Base-by-base conservation (phyloP, 73 alveolate species). In the Paramecium biaurelia region DNA sequence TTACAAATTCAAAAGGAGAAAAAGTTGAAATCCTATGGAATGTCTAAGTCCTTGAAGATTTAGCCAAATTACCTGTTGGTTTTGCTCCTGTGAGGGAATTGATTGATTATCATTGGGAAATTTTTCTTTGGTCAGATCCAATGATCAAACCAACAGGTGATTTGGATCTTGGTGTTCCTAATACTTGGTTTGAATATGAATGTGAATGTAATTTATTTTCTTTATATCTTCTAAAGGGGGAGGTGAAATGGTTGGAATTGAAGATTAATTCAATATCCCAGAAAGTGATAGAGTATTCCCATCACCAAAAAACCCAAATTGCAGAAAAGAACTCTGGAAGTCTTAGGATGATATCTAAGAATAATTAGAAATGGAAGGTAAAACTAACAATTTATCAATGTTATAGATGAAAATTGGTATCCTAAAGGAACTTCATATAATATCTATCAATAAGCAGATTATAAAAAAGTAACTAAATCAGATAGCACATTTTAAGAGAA, bases 101-200 rank as follows among this genome's bases (percentile, higher is more conserved):
- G 92, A 95, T 92, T 43, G 98, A 96, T 59, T 94, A 96, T 92
- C 99, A 97, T 49, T 96, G 99, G 99, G 99, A 96, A 96, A 96
- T 97, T 26, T 96, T 95, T 90, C 95, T 98, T 30, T 93, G 96
- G 93, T 98, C 96, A 82, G 99, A 96, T 88, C 93, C 96, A 26
- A 96, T 96, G 85, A 94, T 96, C 85, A 94, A 95, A 86, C 85
- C 93, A 35, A 96, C 95, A 74, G 95, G 96, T 32, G 98, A 96
- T 92, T 92, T 94, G 70, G 99, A 96, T 88, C 89, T 96, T 93
- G 98, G 98, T 41, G 98, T 96, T 18, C 99, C 99, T 28, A 95
- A 93, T 92, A 86, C 99, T 23, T 96, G 98, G 98, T 96, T 96
- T 88, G 99, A 96, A 87, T 96, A 96, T 70, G 99, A 96, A 86